These are phyloP conservation scores for Alternaria sp. DNA, from an alignment of 2,329 filamentous ascomycete genomes.

Conservation along the genomic window DNA sequence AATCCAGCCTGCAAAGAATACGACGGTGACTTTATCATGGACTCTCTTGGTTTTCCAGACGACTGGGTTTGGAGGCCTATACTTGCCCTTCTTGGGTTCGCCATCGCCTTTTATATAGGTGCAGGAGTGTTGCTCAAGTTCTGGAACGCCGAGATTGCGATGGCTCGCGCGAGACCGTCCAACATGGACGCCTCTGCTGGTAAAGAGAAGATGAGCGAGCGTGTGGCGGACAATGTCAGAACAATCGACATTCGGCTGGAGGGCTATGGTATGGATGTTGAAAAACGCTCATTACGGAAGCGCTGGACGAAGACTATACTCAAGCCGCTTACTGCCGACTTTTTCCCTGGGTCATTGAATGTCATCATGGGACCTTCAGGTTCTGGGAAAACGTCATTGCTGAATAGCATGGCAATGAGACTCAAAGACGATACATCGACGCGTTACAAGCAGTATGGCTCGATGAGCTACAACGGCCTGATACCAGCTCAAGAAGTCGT, in stretches of 20 bases:
- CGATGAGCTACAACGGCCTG: constrained; percentile 74
- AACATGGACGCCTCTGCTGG: constrained; percentile 70
- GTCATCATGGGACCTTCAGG: constrained; percentile 84
- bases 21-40: constrained; percentile 73
- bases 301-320: constrained; percentile 65
- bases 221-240: constrained; percentile 63
- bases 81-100: constrained; percentile 68
- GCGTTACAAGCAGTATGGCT: constrained; percentile 68
- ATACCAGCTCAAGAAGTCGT: constrained; percentile 73
- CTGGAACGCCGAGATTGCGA: constrained; percentile 72
- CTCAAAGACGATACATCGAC: constrained; percentile 69
- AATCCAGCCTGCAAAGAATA: constrained; percentile 74
- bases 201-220: constrained; percentile 72
- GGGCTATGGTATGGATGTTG: constrained; percentile 69
- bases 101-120: constrained; percentile 67
- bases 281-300: constrained; percentile 65
- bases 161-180: constrained; percentile 66
- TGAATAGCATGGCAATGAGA: constrained; percentile 76
- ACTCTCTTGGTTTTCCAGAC: constrained; percentile 71
- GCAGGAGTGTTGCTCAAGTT: constrained; percentile 70
- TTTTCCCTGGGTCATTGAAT: constrained; percentile 73
- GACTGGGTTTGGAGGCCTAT: constrained; percentile 75
- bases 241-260: constrained; percentile 72
- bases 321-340: constrained; percentile 70
- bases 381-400: constrained; percentile 76